Evolutionary conservation across 768 basidiomycete genomes (phyloP).

Genomic region (Agrocybe pediades): DNA sequence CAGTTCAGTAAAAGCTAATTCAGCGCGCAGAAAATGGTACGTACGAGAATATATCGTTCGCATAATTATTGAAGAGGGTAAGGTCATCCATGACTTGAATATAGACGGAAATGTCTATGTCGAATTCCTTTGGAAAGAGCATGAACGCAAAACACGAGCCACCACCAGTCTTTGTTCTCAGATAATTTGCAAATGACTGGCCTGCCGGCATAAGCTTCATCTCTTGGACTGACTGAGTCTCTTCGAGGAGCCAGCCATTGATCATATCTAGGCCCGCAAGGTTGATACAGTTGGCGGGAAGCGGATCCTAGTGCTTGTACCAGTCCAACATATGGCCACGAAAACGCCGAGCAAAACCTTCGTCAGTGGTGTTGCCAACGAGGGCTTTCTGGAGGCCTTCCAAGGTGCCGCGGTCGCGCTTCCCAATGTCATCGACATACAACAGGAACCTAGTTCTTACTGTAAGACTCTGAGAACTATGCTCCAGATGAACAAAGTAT

Average conservation of each 20-base stretch:
- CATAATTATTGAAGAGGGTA: background rate
- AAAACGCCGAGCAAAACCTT: too few species aligned
- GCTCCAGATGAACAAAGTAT: too few species aligned
- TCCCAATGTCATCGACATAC: too few species aligned
- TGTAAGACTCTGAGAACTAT: too few species aligned
- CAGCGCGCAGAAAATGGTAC: too few species aligned
- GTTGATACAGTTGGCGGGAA: slow-evolving; percentile 9
- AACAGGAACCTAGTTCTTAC: too few species aligned
- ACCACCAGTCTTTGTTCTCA: slow-evolving; percentile 2
- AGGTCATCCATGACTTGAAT: slow-evolving; percentile 9
- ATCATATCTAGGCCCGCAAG: slow-evolving; percentile 7
- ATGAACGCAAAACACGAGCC: slow-evolving; percentile 1
- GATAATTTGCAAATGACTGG: background rate
- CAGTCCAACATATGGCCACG: too few species aligned
- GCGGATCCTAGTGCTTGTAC: slow-evolving; percentile 5
- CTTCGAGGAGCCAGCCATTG: slow-evolving; percentile 3
- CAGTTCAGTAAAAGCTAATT: too few species aligned
- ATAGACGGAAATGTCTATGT: slow-evolving; percentile 3
- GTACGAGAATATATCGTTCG: slow-evolving; percentile 6
- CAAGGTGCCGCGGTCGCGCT: too few species aligned
- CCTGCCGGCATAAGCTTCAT: slow-evolving; percentile 3
- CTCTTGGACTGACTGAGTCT: slow-evolving; percentile 1
- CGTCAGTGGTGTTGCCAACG: too few species aligned
- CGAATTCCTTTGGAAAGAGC: slow-evolving; percentile 2
- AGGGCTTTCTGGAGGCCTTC: too few species aligned